These are phyloP conservation scores for Geranomyces variabilis DNA, from an alignment of 192 early-diverging fungal species.

Conservation along the genomic window DNA sequence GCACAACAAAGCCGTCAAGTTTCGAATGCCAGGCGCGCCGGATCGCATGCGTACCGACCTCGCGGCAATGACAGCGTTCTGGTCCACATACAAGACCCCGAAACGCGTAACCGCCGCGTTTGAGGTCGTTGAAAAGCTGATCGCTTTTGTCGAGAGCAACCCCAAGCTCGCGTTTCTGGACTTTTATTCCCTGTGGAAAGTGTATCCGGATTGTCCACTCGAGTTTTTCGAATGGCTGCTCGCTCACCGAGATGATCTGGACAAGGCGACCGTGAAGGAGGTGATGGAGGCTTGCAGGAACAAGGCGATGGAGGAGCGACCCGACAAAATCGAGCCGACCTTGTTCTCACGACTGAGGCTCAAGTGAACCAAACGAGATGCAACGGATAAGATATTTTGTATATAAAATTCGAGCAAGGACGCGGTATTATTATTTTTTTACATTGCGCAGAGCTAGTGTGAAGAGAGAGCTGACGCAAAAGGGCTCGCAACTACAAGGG, in stretches of 20 bases:
- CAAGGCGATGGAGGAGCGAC: constrained; percentile 64
- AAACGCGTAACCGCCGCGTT: constrained; percentile 79
- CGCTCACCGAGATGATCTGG: constrained; percentile 86
- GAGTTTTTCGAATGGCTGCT: constrained; percentile 90
- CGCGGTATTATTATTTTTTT: no score
- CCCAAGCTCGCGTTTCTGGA: constrained; percentile 87
- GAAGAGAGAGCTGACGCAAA: no score
- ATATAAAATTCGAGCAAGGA: no score
- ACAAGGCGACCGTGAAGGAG: constrained; percentile 79
- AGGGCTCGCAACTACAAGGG: no score
- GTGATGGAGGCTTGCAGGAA: constrained; percentile 80
- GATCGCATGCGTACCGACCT: constrained; percentile 80
- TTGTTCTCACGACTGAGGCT: constrained; percentile 41
- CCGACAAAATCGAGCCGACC: constrained; percentile 23
- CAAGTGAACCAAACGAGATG: no score
- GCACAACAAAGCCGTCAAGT: constrained; percentile 73
- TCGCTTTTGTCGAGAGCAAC: constrained; percentile 77
- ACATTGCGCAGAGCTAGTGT: no score
- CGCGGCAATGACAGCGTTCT: constrained; percentile 73
- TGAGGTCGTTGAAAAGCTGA: constrained; percentile 80
- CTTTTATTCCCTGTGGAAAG: constrained; percentile 86
- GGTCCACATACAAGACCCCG: constrained; percentile 69
- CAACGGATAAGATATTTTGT: no score
- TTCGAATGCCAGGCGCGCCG: constrained; percentile 67
- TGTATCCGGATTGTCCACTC: constrained; percentile 91